Evolutionary conservation across 140 eudicot genomes (phyloP), one percentile per base, ranked within the genome.

Genomic region (Stevia rebaudiana): DNA sequence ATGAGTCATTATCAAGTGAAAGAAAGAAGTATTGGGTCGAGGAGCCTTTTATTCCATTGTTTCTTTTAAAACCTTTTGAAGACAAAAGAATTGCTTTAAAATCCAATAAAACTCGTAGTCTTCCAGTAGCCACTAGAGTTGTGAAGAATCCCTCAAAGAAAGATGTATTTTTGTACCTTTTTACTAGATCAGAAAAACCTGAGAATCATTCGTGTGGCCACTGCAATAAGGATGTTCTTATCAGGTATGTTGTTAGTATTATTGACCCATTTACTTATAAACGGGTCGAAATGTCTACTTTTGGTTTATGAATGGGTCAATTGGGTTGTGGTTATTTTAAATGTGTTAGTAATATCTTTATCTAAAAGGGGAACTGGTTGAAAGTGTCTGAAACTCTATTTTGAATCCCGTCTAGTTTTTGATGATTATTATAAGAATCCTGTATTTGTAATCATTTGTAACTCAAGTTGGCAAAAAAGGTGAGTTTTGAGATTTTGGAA

Each of bases 11-110:
- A 43, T 72, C 86, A 22, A 76, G 84, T 71, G 89, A 64, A 60
- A 83, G 85, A 76, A 91, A 83, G 64, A 91, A 74, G 78, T 91
- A 78, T 69, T 91, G 98, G 98, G 88, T 91, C 77, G 92, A 85
- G 71, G 96, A 91, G 69, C 51, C 86, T 19, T 71, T 77, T 78
- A 78, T 91, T 60, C 98, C 98, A 19, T 79, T 91, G 74, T 84
- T 80, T 80, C 95, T 91, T 50, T 44, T 91, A 41, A 91, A 83
- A 79, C 67, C 67, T 61, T 91, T 84, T 79, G 96, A 91, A 66
- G 95, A 88, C 64, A 83, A 53, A 74, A 83, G 87, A 83, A 79
- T 92, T 58, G 67, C 95, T 36, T 81, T 87, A 10, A 88, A 83
- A 65, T 76, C 87, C 52, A 78, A 74, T 69, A 79, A 83, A 56